These are phyloP conservation scores for Neoarthrinium moseri DNA, from an alignment of 2,329 filamentous ascomycete species.

Conservation along the genomic window DNA sequence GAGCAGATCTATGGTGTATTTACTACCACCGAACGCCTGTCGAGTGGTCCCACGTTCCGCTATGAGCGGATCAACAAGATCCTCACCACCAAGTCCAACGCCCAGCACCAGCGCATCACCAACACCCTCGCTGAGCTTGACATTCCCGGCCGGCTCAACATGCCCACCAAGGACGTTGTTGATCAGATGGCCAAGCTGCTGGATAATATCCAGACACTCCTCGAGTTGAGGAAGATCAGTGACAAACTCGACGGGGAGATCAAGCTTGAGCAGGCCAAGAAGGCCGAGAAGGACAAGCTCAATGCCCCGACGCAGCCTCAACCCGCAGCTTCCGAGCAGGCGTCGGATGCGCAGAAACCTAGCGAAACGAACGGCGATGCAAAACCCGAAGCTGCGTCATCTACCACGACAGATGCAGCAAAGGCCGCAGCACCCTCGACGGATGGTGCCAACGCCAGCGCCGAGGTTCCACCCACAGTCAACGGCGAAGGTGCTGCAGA, in stretches of 20 bases:
- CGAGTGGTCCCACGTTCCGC: conserved; percentile 85
- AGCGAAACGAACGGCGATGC: conserved; percentile 8
- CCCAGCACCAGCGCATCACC: conserved; percentile 73
- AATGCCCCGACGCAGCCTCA: conserved; percentile 15
- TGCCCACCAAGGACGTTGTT: conserved; percentile 73
- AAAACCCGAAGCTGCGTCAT: not conserved
- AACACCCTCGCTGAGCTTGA: conserved; percentile 71
- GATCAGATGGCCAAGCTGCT: conserved; percentile 71
- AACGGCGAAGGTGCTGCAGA: not conserved
- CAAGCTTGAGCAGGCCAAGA: conserved; percentile 57
- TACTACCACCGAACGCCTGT: conserved; percentile 76
- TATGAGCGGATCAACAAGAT: conserved; percentile 79
- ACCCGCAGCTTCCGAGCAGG: not conserved
- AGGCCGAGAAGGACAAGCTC: conserved; percentile 48
- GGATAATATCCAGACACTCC: conserved; percentile 62
- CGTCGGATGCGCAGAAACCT: conserved; percentile 12
- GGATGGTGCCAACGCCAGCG: not conserved
- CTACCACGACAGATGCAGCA: not conserved
- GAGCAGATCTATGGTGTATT: conserved; percentile 80
- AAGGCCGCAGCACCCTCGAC: not conserved
- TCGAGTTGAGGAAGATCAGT: conserved; percentile 71
- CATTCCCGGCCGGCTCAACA: conserved; percentile 66
- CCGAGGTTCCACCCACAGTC: not conserved
- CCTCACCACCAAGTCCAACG: conserved; percentile 72
- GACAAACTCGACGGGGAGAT: conserved; percentile 77